phyloP scores from a whole-genome alignment of 768 basidiomycete species.

The Rhodotorula taiwanensis region DNA sequence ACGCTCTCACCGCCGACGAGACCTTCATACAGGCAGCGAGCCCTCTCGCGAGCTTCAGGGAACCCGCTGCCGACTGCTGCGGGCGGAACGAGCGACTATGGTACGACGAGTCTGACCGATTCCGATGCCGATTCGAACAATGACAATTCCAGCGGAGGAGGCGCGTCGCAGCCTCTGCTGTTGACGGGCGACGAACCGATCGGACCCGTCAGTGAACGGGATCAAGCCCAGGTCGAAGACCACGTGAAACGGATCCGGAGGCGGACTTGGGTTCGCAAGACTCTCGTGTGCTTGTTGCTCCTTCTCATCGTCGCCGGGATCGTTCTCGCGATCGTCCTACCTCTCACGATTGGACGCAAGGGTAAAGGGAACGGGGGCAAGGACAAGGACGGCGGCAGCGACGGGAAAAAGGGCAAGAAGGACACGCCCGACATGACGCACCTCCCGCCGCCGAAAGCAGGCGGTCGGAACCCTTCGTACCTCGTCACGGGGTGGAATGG shows the following conservation, averaged over 20 bases:
- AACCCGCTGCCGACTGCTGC: slow-evolving; percentile 14
- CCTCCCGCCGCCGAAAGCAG: slow-evolving; percentile 38
- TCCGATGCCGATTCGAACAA: too few species aligned
- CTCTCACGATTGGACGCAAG: slow-evolving; percentile 23
- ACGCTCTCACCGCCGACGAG: not conserved
- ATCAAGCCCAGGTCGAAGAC: not conserved
- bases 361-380: slow-evolving; percentile 2
- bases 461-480: slow-evolving; percentile 54
- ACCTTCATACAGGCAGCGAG: slow-evolving; percentile 27
- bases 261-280: not conserved
- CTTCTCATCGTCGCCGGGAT: slow-evolving; percentile 17
- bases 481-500: slow-evolving; percentile 62
- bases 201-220: not conserved
- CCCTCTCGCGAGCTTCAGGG: slow-evolving; percentile 24
- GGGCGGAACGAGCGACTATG: not conserved
- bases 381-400: not conserved
- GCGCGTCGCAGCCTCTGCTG: not conserved
- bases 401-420: slow-evolving; percentile 1
- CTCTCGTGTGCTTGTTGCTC: not conserved
- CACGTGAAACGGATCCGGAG: too few species aligned
- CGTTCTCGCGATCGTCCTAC: slow-evolving; percentile 25
- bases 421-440: slow-evolving; percentile 25
- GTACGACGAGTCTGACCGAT: too few species aligned
- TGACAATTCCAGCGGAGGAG: too few species aligned
- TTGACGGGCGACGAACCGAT: not conserved